Conservation (phyloP, 2,329 filamentous ascomycete species). For the Orbilia oligospora region DNA sequence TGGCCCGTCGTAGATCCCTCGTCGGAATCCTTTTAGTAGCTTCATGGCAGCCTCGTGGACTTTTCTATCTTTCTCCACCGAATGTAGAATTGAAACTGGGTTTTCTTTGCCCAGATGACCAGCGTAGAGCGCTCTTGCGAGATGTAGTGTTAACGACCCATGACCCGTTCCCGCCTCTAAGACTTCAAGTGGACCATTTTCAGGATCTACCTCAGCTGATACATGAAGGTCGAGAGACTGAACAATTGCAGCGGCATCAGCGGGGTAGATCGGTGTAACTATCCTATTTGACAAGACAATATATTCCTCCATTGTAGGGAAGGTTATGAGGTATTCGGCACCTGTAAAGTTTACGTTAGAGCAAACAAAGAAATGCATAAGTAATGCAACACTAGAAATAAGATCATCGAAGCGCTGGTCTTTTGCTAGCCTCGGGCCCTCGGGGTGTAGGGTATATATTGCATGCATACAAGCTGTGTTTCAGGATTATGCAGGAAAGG, state of each 20-base stretch:
- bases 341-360: slow-evolving; percentile 49
- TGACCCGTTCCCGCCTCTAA: slow-evolving; percentile 90
- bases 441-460: slow-evolving; percentile 24
- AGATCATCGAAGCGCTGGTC: not conserved
- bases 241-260: slow-evolving; percentile 81
- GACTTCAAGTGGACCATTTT: slow-evolving; percentile 75
- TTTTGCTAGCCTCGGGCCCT: slow-evolving; percentile 2
- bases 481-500: slow-evolving; percentile 46
- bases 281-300: slow-evolving; percentile 76
- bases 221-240: slow-evolving; percentile 82
- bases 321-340: slow-evolving; percentile 72
- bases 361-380: slow-evolving; percentile 9
- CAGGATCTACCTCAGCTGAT: slow-evolving; percentile 62
- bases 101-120: slow-evolving; percentile 72
- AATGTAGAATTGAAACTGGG: slow-evolving; percentile 41
- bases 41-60: slow-evolving; percentile 19
- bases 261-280: slow-evolving; percentile 85
- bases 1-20: slow-evolving; percentile 40
- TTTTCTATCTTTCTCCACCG: slow-evolving; percentile 28
- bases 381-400: slow-evolving; percentile 12
- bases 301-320: slow-evolving; percentile 81
- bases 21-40: slow-evolving; percentile 32
- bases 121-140: slow-evolving; percentile 81
- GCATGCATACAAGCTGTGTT: slow-evolving; percentile 43
- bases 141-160: slow-evolving; percentile 81